Percentiles rank a stretch among this genome's conserved stretches.
These are phyloP conservation scores for Helotiales sp. DNA, from an alignment of 2,329 filamentous ascomycete genomes.

Conservation along the genomic window DNA sequence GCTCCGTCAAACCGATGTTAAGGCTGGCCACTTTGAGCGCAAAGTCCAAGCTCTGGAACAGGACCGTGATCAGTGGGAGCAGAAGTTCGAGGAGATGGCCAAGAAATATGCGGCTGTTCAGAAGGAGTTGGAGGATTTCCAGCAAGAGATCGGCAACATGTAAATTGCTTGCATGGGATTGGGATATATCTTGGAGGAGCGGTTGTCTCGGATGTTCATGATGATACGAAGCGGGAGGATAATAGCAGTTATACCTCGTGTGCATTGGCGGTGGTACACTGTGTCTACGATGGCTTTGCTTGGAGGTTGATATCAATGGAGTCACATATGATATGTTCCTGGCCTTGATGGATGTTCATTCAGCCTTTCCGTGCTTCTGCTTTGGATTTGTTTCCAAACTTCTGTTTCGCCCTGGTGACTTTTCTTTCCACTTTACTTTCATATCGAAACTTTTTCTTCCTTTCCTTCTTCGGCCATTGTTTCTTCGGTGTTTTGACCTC, in stretches of 20 bases:
- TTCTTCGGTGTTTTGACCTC: conserved; percentile 42
- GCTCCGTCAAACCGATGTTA: conserved; percentile 98
- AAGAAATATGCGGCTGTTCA: conserved; percentile 82
- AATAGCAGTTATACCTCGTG: conserved; percentile 29
- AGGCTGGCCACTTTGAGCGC: conserved; percentile 98
- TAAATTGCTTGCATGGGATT: conserved; percentile 44
- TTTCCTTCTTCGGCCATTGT: conserved; percentile 63
- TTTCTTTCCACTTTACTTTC: conserved; percentile 85
- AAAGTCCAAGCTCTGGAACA: conserved; percentile 96
- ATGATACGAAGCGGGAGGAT: conserved; percentile 13
- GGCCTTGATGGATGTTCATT: not conserved
- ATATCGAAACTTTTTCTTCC: conserved; percentile 91
- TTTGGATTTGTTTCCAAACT: conserved; percentile 56
- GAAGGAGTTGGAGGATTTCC: conserved; percentile 90
- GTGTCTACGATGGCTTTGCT: conserved; percentile 26
- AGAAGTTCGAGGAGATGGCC: conserved; percentile 96
- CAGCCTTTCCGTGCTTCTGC: conserved; percentile 33
- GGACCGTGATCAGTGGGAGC: conserved; percentile 91
- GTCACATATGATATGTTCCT: not conserved
- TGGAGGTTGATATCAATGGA: conserved; percentile 20
- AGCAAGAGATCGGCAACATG: conserved; percentile 90
- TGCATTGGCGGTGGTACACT: conserved; percentile 30
- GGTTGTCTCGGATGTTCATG: conserved; percentile 12
- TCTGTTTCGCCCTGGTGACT: conserved; percentile 68
- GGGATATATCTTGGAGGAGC: not conserved